These are phyloP conservation scores for Aspergillus hortae DNA, from an alignment of 2,329 filamentous ascomycete genomes.

Conservation along the genomic window DNA sequence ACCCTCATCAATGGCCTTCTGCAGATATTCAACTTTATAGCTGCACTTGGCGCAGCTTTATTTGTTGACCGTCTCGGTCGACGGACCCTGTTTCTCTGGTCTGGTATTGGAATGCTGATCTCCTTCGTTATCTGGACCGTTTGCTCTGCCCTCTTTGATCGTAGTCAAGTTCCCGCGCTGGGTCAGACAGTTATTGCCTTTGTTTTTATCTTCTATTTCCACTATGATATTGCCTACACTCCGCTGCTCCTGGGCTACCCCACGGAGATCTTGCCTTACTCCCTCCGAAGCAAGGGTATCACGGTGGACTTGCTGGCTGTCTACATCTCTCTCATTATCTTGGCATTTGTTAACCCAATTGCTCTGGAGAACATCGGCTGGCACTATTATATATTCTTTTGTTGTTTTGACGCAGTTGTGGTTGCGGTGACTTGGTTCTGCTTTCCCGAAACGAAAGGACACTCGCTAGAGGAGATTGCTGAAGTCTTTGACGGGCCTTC, in stretches of 20 bases:
- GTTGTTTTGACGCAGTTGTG: constrained; percentile 24
- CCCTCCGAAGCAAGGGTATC: constrained; percentile 42
- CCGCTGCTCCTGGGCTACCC: constrained; percentile 55
- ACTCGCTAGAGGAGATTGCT: constrained; percentile 28
- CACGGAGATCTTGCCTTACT: constrained; percentile 58
- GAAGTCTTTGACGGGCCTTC: constrained; percentile 23
- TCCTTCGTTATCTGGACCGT: constrained; percentile 21
- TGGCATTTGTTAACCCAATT: constrained; percentile 32
- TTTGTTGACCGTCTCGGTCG: constrained; percentile 23
- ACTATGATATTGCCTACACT: constrained; percentile 59
- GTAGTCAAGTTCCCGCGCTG: constrained; percentile 7
- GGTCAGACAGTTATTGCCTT: constrained; percentile 49
- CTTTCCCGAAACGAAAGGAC: constrained; percentile 28
- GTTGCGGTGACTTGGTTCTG: constrained; percentile 18
- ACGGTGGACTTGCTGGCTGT: constrained; percentile 22
- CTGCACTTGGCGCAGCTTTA: constrained; percentile 14
- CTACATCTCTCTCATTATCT: constrained; percentile 20
- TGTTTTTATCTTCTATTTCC: constrained; percentile 58
- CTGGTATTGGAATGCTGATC: constrained; percentile 22
- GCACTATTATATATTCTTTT: constrained; percentile 36
- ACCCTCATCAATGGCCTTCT: constrained; percentile 38
- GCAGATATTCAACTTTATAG: constrained; percentile 22
- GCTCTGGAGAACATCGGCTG: constrained; percentile 32
- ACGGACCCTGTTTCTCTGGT: constrained; percentile 19
- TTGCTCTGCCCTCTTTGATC: constrained; percentile 18